A percentile compares a stretch with the other conserved stretches of the same genome.
Evolutionary conservation across 2,329 filamentous ascomycete genomes (phyloP).

Genomic region (Mycogone perniciosa): DNA sequence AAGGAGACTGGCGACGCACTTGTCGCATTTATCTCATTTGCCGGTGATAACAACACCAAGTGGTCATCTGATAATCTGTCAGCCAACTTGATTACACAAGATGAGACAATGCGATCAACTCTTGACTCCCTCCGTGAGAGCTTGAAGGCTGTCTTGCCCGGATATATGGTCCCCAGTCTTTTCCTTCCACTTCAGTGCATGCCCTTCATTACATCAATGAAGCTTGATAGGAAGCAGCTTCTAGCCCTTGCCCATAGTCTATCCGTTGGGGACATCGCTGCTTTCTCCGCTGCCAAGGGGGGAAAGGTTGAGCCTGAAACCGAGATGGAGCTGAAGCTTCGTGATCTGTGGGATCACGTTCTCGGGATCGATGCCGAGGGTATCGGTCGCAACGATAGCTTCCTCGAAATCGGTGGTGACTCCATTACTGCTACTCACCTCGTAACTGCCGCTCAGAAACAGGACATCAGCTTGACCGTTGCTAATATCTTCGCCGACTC

Average conservation of each 20-base stretch:
- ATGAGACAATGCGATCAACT: background rate
- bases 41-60: background rate
- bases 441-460: constrained; percentile 30
- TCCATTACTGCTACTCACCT: constrained; percentile 39
- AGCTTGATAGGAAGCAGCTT: constrained; percentile 11
- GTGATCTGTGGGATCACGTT: constrained; percentile 24
- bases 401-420: constrained; percentile 29
- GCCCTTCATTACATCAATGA: constrained; percentile 14
- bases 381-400: constrained; percentile 17
- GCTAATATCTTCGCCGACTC: constrained; percentile 5
- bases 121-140: background rate
- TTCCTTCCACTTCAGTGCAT: constrained; percentile 15
- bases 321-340: constrained; percentile 10
- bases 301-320: constrained; percentile 11
- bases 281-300: background rate
- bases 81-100: background rate
- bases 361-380: constrained; percentile 24
- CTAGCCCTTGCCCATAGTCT: constrained; percentile 1
- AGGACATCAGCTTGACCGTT: constrained; percentile 5
- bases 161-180: constrained; percentile 17
- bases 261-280: constrained; percentile 7
- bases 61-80: background rate
- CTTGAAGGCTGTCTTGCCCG: constrained; percentile 8
- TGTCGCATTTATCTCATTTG: constrained; percentile 7
- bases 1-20: constrained; percentile 1